Percentiles rank a stretch among this genome's conserved stretches.
Evolutionary conservation across 768 basidiomycete genomes (phyloP).

Genomic region (Cubamyces sp.): DNA sequence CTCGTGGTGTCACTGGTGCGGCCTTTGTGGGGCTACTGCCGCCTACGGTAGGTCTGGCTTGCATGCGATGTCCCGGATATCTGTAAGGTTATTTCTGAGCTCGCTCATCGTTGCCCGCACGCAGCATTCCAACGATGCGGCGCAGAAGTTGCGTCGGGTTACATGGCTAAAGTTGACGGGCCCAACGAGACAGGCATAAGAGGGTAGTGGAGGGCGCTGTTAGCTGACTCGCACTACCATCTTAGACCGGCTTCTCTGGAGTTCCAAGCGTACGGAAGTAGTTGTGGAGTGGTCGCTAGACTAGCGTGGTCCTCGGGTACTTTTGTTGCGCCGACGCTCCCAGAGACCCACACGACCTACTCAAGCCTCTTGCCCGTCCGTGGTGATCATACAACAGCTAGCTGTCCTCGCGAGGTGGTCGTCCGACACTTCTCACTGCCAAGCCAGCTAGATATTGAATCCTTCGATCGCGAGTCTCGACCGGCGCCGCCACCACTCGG

Average conservation of each 20-base stretch:
- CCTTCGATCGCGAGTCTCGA: conserved; percentile 3
- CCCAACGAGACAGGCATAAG: too few species aligned
- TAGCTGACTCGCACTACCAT: background rate
- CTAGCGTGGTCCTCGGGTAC: conserved; percentile 3
- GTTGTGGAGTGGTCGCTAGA: conserved; percentile 10
- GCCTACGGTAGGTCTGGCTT: too few species aligned
- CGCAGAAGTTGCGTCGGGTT: too few species aligned
- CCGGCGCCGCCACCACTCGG: background rate
- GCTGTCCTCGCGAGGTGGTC: background rate
- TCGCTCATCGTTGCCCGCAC: background rate
- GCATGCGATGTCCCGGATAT: too few species aligned
- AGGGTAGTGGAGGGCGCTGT: background rate
- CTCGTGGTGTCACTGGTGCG: too few species aligned
- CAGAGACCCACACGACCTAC: conserved; percentile 1
- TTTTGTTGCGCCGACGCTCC: conserved; percentile 2
- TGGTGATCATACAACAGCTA: background rate
- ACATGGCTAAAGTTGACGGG: too few species aligned
- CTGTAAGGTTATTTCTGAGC: background rate
- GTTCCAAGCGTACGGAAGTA: background rate
- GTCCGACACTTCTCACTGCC: too few species aligned
- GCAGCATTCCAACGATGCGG: too few species aligned
- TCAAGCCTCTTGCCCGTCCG: background rate
- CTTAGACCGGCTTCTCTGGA: background rate
- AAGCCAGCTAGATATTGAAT: background rate
- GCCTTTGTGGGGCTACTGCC: too few species aligned